Conservation (phyloP, 768 basidiomycete genomes). For the Pisolithus marmoratus region DNA sequence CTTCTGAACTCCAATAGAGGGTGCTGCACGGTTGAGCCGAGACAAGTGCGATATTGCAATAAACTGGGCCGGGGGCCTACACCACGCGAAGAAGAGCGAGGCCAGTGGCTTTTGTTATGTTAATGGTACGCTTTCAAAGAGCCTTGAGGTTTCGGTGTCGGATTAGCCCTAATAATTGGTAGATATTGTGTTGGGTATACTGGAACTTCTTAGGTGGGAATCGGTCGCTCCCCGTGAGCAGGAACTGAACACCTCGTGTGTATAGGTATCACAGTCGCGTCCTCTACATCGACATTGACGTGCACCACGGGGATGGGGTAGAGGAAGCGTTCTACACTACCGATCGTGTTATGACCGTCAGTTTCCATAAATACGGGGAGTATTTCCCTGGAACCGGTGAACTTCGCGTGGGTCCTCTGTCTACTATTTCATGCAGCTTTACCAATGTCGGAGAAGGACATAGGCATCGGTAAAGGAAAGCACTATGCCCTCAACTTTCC, state of each 20-base stretch:
- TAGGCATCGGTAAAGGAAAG: constrained; percentile 91
- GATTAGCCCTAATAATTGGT: constrained; percentile 2
- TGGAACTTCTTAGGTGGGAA: constrained; percentile 79
- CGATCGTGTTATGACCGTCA: constrained; percentile 96
- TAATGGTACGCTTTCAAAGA: constrained; percentile 58
- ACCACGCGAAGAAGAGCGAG: constrained; percentile 99
- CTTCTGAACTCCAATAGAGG: constrained; percentile 54
- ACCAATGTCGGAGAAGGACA: constrained; percentile 50
- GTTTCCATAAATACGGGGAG: constrained; percentile 98
- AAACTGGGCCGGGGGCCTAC: constrained; percentile 98
- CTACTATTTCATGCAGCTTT: constrained; percentile 2
- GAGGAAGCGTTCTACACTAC: constrained; percentile 99
- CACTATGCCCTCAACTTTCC: constrained; percentile 95
- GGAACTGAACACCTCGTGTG: background rate
- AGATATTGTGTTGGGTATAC: constrained; percentile 97
- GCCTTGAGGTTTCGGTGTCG: background rate
- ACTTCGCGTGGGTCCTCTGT: constrained; percentile 55
- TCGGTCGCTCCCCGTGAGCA: background rate
- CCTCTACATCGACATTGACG: constrained; percentile 97
- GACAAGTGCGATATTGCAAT: constrained; percentile 99
- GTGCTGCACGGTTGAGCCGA: constrained; percentile 88
- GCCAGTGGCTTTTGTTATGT: constrained; percentile 99
- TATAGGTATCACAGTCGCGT: constrained; percentile 87
- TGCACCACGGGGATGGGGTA: constrained; percentile 98
- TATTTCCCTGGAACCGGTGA: constrained; percentile 99